Evolutionary conservation across 257 asterid species (phyloP), one percentile per base, ranked within the genome.

Genomic region (Lavandula angustifolia): DNA sequence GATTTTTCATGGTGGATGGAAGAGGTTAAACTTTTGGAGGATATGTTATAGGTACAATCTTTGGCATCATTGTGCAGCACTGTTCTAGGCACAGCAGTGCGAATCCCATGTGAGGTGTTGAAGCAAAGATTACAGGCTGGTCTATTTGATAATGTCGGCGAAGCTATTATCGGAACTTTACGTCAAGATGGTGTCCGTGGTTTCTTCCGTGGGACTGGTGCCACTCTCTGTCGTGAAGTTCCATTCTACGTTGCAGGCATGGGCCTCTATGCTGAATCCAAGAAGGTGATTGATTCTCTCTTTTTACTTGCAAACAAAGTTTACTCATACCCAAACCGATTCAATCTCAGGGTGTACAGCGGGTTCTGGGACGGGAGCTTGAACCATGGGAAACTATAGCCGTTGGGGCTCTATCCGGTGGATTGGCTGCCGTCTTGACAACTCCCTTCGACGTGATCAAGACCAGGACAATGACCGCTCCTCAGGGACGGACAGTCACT

Each of bases 91-190:
- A 92, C 98, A 14, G 98, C 88, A 3, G 92, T 85, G 51, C 81
- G 98, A 64, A 92, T 92, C 66, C 98, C 98, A 3, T 85, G 95
- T 58, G 98, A 92, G 78, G 98, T 92, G 64, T 69, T 92, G 78
- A 92, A 92, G 80, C 98, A 92, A 76, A 83, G 98, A 73, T 80
- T 77, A 64, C 98, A 92, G 64, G 98, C 98, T 75, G 98, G 96
- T 61, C 66, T 92, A 41, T 88, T 77, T 70, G 77, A 88, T 53
- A 87, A 87, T 71, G 95, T 89, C 11, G 96, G 96, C 32, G 84
- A 87, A 50, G 96, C 96, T 50, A 74, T 89, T 32, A 60, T 80
- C 33, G 96, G 95, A 54, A 92, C 98, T 9, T 92, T 95, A 91
- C 84, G 82, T 62, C 85, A 82, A 66, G 98, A 89, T 83, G 98